These are phyloP conservation scores for Colletotrichum salicis DNA, from an alignment of 2,329 filamentous ascomycete species.

Conservation along the genomic window DNA sequence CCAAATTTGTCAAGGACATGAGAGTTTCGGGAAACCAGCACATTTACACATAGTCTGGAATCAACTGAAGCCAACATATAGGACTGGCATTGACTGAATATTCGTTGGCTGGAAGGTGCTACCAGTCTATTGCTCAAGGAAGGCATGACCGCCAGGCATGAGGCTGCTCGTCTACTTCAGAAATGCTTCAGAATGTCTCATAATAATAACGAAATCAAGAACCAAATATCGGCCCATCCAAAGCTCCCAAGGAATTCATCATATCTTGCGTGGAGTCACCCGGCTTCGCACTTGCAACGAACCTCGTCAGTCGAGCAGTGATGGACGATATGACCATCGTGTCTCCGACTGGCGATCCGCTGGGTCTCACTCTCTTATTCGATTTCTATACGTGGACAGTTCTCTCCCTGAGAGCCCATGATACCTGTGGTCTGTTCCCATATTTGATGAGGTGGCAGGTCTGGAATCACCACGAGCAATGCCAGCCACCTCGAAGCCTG, in stretches of 20 bases:
- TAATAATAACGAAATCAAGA: neutral
- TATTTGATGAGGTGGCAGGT: too few relatives aligned
- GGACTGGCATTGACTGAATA: neutral
- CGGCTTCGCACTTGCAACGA: neutral
- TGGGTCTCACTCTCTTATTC: neutral
- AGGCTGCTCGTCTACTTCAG: neutral
- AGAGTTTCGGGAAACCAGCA: neutral
- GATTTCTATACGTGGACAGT: neutral
- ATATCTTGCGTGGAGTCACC: neutral
- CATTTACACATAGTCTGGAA: neutral
- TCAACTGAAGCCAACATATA: neutral
- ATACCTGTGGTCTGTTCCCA: too few relatives aligned
- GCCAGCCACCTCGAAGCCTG: neutral
- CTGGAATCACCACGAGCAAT: neutral
- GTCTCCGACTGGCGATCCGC: neutral
- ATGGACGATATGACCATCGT: neutral
- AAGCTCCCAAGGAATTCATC: neutral
- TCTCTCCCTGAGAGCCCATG: neutral
- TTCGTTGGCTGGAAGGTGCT: neutral
- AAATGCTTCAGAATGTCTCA: neutral
- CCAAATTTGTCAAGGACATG: accelerated
- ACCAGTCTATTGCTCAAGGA: neutral
- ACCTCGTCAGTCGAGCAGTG: neutral
- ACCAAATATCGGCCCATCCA: neutral
- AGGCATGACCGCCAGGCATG: neutral